Evolutionary conservation across 495 filamentous ascomycete genomes (phyloP), one percentile per base, ranked within the genome.

Genomic region (Trypethelium eluteriae): DNA sequence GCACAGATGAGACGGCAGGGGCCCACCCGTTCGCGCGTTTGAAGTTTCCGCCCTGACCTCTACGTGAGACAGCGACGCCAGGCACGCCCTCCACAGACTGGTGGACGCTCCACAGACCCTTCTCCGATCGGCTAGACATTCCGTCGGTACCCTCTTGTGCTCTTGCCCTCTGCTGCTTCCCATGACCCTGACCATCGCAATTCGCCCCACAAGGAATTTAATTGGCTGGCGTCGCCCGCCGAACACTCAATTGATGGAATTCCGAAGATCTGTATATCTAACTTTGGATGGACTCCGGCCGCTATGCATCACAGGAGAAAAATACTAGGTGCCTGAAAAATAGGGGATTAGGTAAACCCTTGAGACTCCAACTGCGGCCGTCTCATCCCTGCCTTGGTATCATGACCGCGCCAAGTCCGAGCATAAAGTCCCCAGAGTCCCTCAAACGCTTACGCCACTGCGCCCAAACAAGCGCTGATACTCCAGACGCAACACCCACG

Each of bases 1-100:
- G 53, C 53, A 36, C 53, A 59, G 53, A 59, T 59, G 53, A 59
- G 53, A 59, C 53, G 53, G 25, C 53, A 59, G 53, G 53, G 53
- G 53, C 32, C 5, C 53, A 5, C 53, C 53, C 32, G 53, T 36
- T 59, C 53, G 53, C 53, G 53, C 14, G 53, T 59, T 59, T 59
- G 53, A 59, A 32, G 6, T 35, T 35, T 59, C 53, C 53, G 11
- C 7, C 32, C 53, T 32, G 34, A 44, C 25, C 53, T 59, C 53
- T 35, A 59, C 6, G 53, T 59, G 53, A 59, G 53, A 59, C 53
- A 36, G 32, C 53, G 25, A 59, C 32, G 2, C 53, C 53, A 59
- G 53, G 32, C 18, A 36, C 53, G 6, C 53, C 25, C 25, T 25
- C 25, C 25, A 25, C 25, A 25, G 25, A 25, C 25, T 25, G 25